Evolutionary conservation across 2,329 filamentous ascomycete species (phyloP), one percentile per base, ranked within the genome.

Genomic region (Nothophoma quercina): DNA sequence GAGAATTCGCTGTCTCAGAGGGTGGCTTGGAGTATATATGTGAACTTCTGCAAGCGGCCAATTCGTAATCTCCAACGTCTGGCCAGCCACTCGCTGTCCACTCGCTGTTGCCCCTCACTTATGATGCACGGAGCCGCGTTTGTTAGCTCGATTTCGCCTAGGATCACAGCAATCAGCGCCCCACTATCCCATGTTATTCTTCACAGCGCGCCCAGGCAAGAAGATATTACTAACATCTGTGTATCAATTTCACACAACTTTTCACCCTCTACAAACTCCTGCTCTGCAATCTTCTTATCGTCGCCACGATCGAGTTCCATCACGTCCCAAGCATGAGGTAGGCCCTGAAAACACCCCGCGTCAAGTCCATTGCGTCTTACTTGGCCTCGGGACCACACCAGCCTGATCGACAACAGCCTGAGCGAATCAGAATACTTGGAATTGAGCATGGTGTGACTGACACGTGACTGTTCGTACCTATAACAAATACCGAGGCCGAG

Each of bases 41-140:
- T 60, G 58, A 60, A 44, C 18, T 22, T 40, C 26, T 55, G 45
- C 58, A 56, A 59, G 64, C 59, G 47, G 38, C 28, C 47, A 32
- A 67, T 67, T 67, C 64, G 64, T 67, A 67, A 67, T 62, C 64
- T 60, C 36, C 38, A 55, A 58, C 56, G 56, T 65, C 64, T 65
- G 58, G 64, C 59, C 57, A 57, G 32, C 59, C 42, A 60, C 59
- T 60, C 45, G 55, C 56, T 58, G 50, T 34, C 59, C 42, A 60
- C 59, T 60, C 45, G 55, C 56, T 58, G 50, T 59, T 60, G 63
- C 63, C 63, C 61, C 63, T 65, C 62, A 55, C 56, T 33, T 48
- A 38, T 39, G 35, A 46, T 59, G 55, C 58, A 51, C 44, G 44
- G 62, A 55, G 55, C 61, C 63, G 61, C 62, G 45, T 62, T 39